phyloP scores from a whole-genome alignment of 169 alveolate species.

The Pseudocohnilembus persalinus region DNA sequence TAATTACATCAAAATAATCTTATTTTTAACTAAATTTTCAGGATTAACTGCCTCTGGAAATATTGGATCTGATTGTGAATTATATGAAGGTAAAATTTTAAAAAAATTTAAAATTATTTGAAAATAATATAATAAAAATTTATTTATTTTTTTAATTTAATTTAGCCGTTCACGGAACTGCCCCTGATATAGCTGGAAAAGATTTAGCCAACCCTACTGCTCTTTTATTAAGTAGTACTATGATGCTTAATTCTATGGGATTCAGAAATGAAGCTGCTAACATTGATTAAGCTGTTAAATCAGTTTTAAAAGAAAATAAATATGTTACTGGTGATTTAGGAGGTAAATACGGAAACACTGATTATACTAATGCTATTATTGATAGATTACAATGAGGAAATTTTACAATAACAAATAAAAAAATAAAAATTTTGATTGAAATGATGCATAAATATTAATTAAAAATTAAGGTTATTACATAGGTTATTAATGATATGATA shows the following conservation, averaged over 20 bases:
- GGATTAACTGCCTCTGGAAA: slow-evolving; percentile 81
- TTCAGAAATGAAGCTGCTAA: slow-evolving; percentile 53
- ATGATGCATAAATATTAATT: too few relatives aligned
- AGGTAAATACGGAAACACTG: slow-evolving; percentile 52
- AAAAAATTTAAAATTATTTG: too few relatives aligned
- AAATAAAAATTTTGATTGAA: too few relatives aligned
- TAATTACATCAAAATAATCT: not conserved
- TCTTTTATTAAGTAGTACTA: slow-evolving; percentile 70
- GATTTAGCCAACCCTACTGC: slow-evolving; percentile 84
- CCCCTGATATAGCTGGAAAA: slow-evolving; percentile 81
- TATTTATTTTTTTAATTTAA: too few relatives aligned
- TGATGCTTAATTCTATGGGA: slow-evolving; percentile 82
- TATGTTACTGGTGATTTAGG: slow-evolving; percentile 64
- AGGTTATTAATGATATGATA: too few relatives aligned
- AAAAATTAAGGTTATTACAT: too few relatives aligned
- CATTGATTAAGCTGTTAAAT: slow-evolving; percentile 57
- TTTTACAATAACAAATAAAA: too few relatives aligned
- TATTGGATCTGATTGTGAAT: slow-evolving; percentile 72
- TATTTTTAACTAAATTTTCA: too few relatives aligned
- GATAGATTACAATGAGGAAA: not conserved
- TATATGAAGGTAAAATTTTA: too few relatives aligned
- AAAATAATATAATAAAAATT: not conserved
- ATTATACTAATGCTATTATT: slow-evolving; percentile 62
- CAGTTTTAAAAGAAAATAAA: slow-evolving; percentile 50
- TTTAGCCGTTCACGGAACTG: slow-evolving; percentile 75